Conservation (phyloP, 73 alveolate species). For the Uronychia setigera region DNA sequence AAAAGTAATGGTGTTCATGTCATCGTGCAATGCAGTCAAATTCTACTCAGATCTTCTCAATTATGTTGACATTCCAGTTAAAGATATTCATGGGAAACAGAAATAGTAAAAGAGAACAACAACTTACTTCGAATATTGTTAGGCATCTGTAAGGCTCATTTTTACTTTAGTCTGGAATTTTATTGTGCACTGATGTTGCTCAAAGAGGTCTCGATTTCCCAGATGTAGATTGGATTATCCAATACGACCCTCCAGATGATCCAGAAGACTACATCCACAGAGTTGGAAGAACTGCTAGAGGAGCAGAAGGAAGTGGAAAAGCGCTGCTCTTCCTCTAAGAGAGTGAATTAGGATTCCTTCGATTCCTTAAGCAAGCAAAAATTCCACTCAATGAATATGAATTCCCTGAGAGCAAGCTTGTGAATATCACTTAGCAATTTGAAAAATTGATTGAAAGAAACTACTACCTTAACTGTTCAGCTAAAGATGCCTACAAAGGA, state of each 20-base stretch:
- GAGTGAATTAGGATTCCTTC: conserved; percentile 93
- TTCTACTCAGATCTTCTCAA: conserved; percentile 97
- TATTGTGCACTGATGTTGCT: conserved; percentile 99
- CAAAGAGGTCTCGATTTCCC: conserved; percentile 99
- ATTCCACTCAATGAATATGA: conserved; percentile 98
- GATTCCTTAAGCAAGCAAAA: conserved; percentile 92
- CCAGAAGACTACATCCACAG: conserved; percentile 99
- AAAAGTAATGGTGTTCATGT: conserved; percentile 93
- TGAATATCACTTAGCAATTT: conserved; percentile 89
- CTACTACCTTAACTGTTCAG: conserved; percentile 93
- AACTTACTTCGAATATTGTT: conserved; percentile 97
- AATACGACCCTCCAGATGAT: conserved; percentile 99
- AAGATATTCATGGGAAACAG: conserved; percentile 96
- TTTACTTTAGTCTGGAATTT: conserved; percentile 78
- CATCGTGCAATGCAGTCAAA: conserved; percentile 94
- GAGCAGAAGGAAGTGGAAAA: conserved; percentile 89
- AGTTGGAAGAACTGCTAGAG: conserved; percentile 99
- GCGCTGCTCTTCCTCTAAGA: conserved; percentile 98
- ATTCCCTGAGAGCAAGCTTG: conserved; percentile 96
- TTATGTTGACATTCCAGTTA: conserved; percentile 97
- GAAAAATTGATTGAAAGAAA: conserved; percentile 97
- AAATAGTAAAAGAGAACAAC: conserved; percentile 95
- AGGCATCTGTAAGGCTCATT: conserved; percentile 58
- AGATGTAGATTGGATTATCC: conserved; percentile 93
- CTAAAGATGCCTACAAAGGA: conserved; percentile 97